A percentile compares a stretch with the other conserved stretches of the same genome.
These are phyloP conservation scores for Poronia punctata DNA, from an alignment of 495 filamentous ascomycete genomes.

Conservation along the genomic window DNA sequence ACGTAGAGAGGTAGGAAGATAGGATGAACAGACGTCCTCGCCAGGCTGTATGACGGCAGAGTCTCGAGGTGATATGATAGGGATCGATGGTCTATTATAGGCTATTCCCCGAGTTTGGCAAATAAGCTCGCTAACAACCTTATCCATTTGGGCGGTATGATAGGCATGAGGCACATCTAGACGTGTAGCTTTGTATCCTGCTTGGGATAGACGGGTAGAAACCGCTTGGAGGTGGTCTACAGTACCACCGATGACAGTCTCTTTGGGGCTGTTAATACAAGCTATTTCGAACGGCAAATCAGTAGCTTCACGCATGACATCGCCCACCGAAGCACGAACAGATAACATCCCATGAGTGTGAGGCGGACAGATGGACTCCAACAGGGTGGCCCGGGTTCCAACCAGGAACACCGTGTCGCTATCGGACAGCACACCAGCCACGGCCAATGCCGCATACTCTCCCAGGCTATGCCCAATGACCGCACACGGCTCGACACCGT, in stretches of 20 bases:
- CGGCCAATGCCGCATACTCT: constrained; percentile 39
- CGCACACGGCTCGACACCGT: constrained; percentile 52
- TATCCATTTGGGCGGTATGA: constrained; percentile 58
- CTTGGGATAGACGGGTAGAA: constrained; percentile 28
- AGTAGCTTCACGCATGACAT: background rate
- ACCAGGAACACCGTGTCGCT: constrained; percentile 61
- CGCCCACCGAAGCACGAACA: constrained; percentile 19
- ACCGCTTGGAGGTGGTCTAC: constrained; percentile 33
- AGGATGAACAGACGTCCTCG: constrained; percentile 39
- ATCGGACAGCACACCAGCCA: constrained; percentile 60
- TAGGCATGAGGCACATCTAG: constrained; percentile 59
- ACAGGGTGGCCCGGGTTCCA: constrained; percentile 58
- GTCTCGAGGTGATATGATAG: constrained; percentile 53
- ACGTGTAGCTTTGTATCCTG: constrained; percentile 44
- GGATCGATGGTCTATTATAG: constrained; percentile 46
- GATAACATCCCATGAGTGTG: constrained; percentile 54
- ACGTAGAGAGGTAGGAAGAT: constrained; percentile 49
- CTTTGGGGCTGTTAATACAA: constrained; percentile 42
- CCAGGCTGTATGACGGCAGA: constrained; percentile 38
- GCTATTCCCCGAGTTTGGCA: constrained; percentile 39
- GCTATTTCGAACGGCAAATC: constrained; percentile 42
- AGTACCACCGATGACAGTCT: constrained; percentile 43
- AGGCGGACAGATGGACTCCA: constrained; percentile 51
- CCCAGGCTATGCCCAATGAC: constrained; percentile 63
- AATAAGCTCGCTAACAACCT: constrained; percentile 50